These are phyloP conservation scores for Fusarium chlamydosporum DNA, from an alignment of 2,329 filamentous ascomycete species.

Conservation along the genomic window DNA sequence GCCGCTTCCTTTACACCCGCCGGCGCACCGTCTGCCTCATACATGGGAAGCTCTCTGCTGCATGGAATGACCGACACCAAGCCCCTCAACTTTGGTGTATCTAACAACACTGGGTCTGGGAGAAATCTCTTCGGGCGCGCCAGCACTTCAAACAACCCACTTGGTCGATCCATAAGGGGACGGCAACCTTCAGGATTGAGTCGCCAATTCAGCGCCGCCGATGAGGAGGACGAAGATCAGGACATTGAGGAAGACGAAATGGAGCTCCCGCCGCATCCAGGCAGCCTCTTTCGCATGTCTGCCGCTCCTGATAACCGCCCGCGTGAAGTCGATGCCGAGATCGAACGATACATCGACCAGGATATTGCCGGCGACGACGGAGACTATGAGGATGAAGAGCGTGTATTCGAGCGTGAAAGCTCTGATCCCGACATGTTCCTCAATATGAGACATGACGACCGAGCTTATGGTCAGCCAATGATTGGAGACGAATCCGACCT, in stretches of 20 bases:
- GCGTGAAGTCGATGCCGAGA: constrained; percentile 55
- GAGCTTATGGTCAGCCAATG: constrained; percentile 56
- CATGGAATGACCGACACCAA: constrained; percentile 59
- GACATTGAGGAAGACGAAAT: constrained; percentile 54
- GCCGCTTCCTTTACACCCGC: constrained; percentile 69
- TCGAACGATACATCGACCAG: constrained; percentile 55
- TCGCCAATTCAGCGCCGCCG: constrained; percentile 54
- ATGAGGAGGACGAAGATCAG: constrained; percentile 53
- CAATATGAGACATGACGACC: constrained; percentile 62
- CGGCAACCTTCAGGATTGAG: constrained; percentile 67
- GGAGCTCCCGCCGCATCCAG: constrained; percentile 53
- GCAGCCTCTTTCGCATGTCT: constrained; percentile 54
- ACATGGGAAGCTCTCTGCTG: constrained; percentile 68
- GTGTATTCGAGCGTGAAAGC: constrained; percentile 57
- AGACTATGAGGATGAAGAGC: constrained; percentile 60
- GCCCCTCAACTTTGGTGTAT: constrained; percentile 57
- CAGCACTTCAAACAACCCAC: constrained; percentile 59
- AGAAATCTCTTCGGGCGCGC: constrained; percentile 58
- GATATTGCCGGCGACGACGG: constrained; percentile 58
- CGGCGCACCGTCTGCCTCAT: constrained; percentile 69
- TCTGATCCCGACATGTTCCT: constrained; percentile 64
- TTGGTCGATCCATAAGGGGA: constrained; percentile 64
- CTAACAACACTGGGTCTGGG: constrained; percentile 45
- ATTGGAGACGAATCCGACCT: constrained; percentile 65
- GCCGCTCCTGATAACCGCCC: constrained; percentile 31